Base-by-base conservation (phyloP, 2,329 filamentous ascomycete species). In the Hymenotorrendiella dingleyae region DNA sequence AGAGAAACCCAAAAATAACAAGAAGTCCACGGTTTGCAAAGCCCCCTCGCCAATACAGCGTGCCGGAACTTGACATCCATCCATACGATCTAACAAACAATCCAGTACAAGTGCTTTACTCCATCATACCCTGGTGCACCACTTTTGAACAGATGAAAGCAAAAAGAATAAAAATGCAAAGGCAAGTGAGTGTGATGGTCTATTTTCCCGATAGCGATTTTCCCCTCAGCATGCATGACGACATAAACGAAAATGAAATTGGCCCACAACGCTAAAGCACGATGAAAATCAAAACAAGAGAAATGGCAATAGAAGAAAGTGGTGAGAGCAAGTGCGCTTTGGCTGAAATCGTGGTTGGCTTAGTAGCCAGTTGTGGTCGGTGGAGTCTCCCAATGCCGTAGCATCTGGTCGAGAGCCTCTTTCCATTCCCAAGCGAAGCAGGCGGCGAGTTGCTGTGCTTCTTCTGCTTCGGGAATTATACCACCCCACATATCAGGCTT, bases 401-500 rank as follows among this genome's bases (percentile, higher is more conserved):
- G 64, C 78, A 88, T 79, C 42, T 74, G 76, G 26, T 72, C 66
- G 20, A 87, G 64, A 1, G 82, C 84, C 50, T 67, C 67, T 22
- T 68, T 76, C 84, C 84, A 88, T 61, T 87, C 83, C 19, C 68
- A 68, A 50, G 76, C 70, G 57, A 86, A 84, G 41, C 76, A 82
- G 26, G 66, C 68, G 1, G 78, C 70, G 23, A 88, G 70, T 59
- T 79, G 72, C 4, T 71, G 64, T 1, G 78, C 68, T 44, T 82
- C 74, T 2, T 75, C 73, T 1, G 67, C 57, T 2, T 72, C 67
- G 0, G 84, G 82, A 20, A 66, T 61, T 24, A 68, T 68, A 1
- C 71, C 74, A 35, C 75, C 82, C 84, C 84, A 88, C 80, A 87
- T 88, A 43, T 77, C 74, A 3, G 75, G 78, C 52, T 74, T 75